Base-by-base conservation (phyloP, 2,329 filamentous ascomycete species). In the Arthrobotrys conoides region DNA sequence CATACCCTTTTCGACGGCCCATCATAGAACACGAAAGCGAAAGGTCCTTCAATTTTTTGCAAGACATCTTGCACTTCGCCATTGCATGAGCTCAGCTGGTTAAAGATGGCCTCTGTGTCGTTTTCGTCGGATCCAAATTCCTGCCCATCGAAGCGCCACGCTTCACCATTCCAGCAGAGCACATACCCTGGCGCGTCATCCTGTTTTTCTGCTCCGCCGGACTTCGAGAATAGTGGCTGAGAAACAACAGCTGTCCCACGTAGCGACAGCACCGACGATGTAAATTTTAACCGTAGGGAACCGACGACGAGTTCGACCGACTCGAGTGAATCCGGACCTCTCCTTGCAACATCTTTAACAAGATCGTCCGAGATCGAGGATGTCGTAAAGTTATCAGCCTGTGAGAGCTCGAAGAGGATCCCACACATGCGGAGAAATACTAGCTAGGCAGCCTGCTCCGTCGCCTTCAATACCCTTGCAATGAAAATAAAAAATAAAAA, bases 131-230 rank as follows among this genome's bases (percentile, higher is more conserved):
- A 44, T 48, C 82, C 75, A n/a, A 97, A 86, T 0, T 84, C 82
- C 9, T 87, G 82, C 38, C 87, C 87, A 8, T 84, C 85, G 63
- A 97, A 87, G 72, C 88, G 91, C 96, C 96, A 99, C 0, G 94
- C 95, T 84, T 99, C 96, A 51, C 96, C 96, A 83, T 99, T 99
- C 96, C 96, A 99, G 87, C 95, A 97, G 1, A 99, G 87, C n/a
- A 78, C 55, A 65, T 72, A 78, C 27, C 72, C 73, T 30, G 67
- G 61, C 33, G 68, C 36, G 16, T 72, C 51, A 24, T 64, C 46
- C 0, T 93, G 86, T 3, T 87, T 87, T 0, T 87, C 88, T 0
- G 81, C 80, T 1, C 83, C 44, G 80, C 91, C 88, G 14, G 61
- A 24, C 22, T 65, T 63, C 30, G 75, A 72, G 49, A 88, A 84